Percentiles rank a stretch among this genome's conserved stretches.
phyloP scores from a whole-genome alignment of 1,284 basidiomycete species.

The Omphalotus olearius region DNA sequence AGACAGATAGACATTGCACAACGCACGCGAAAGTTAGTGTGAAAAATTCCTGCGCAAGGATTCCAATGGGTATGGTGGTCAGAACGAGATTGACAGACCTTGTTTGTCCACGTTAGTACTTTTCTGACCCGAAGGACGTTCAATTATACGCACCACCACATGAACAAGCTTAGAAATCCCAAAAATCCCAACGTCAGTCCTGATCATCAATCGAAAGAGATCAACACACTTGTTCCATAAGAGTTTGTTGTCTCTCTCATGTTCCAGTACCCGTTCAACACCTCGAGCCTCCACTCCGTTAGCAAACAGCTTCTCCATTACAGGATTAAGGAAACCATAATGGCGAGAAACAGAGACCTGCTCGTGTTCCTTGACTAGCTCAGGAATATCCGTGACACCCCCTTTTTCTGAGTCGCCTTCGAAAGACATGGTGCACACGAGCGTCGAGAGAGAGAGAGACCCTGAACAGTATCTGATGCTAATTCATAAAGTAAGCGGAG shows the following conservation, averaged over 20 bases:
- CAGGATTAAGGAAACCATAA: conserved; percentile 32
- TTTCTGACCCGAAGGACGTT: neutral
- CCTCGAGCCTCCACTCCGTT: conserved; percentile 48
- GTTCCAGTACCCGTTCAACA: conserved; percentile 47
- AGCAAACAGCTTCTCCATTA: conserved; percentile 36
- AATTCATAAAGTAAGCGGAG: no score
- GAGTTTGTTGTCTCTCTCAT: conserved; percentile 40
- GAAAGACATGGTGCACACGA: conserved; percentile 1
- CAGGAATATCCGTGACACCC: neutral
- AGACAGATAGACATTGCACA: neutral
- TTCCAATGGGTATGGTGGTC: conserved; percentile 54
- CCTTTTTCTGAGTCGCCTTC: conserved; percentile 8
- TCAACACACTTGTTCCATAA: conserved; percentile 44
- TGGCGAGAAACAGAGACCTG: conserved; percentile 16
- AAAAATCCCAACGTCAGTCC: neutral
- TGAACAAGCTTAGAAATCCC: conserved; percentile 34
- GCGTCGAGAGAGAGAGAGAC: no score
- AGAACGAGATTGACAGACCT: conserved; percentile 48
- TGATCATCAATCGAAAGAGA: neutral
- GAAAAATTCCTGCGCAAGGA: conserved; percentile 48
- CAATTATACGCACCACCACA: conserved; percentile 40
- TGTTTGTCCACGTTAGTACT: conserved; percentile 2
- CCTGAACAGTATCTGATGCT: no score
- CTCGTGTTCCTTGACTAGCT: neutral
- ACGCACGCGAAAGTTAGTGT: conserved; percentile 46